These are phyloP conservation scores for Triticum dicoccoides DNA, from an alignment of 176 grass and related monocot species.

Conservation along the genomic window DNA sequence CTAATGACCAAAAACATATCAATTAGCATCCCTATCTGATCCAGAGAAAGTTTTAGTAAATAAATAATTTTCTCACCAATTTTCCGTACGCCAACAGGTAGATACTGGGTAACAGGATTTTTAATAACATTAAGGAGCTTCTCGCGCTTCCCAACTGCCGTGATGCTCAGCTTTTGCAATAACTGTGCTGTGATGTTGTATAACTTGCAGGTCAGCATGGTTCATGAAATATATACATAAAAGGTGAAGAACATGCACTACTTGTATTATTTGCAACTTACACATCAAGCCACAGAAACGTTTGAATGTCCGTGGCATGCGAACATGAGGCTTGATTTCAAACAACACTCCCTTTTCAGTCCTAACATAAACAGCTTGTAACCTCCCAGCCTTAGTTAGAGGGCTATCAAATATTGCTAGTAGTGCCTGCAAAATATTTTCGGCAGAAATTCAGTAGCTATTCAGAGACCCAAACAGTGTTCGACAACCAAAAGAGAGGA, in stretches of 20 bases:
- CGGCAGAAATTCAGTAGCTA: not conserved
- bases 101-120: constrained; percentile 84
- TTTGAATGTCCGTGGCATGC: constrained; percentile 88
- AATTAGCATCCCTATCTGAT: constrained; percentile 21
- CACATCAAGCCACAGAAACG: constrained; percentile 88
- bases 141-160: constrained; percentile 82
- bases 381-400: constrained; percentile 84
- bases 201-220: constrained; percentile 19
- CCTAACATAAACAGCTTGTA: constrained; percentile 92
- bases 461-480: not conserved
- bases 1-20: constrained; percentile 38
- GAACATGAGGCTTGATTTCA: constrained; percentile 95
- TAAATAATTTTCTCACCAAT: constrained; percentile 56
- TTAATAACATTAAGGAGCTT: constrained; percentile 98
- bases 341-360: constrained; percentile 93
- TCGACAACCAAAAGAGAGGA: not conserved
- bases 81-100: constrained; percentile 74
- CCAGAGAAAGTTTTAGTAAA: not conserved
- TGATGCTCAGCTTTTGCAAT: constrained; percentile 95
- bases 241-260: not conserved
- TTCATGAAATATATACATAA: not conserved
- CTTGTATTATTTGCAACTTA: constrained; percentile 43
- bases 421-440: constrained; percentile 58
- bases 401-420: constrained; percentile 98
- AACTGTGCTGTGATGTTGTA: constrained; percentile 65